These are phyloP conservation scores for Yarrowia yakushimensis DNA, from an alignment of 805 yeast species.

Conservation along the genomic window DNA sequence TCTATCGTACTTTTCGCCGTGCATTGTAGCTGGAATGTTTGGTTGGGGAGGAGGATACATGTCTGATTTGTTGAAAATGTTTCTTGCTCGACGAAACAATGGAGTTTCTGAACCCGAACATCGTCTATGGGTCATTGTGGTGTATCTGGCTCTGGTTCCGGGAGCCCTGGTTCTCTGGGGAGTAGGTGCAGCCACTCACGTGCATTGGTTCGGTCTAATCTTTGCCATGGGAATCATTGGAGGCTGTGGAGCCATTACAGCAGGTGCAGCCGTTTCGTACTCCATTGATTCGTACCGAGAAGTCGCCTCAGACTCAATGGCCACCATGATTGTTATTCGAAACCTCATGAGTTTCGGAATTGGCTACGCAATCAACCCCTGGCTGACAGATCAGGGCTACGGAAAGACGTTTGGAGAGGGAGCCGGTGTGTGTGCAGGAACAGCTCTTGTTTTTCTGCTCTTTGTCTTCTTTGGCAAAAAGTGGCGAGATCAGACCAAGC, in stretches of 20 bases:
- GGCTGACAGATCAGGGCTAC: conserved; percentile 46
- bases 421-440: not conserved
- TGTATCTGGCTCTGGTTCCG: conserved; percentile 45
- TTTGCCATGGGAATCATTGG: conserved; percentile 47
- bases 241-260: conserved; percentile 46
- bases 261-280: conserved; percentile 45
- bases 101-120: conserved; percentile 51
- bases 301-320: conserved; percentile 45
- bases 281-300: conserved; percentile 47
- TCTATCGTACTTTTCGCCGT: conserved; percentile 1
- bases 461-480: conserved; percentile 41
- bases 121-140: conserved; percentile 46
- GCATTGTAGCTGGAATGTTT: not conserved
- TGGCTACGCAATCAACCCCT: conserved; percentile 51
- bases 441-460: not conserved
- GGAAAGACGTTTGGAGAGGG: conserved; percentile 42
- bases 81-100: conserved; percentile 34
- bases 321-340: conserved; percentile 47
- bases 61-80: not conserved
- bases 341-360: conserved; percentile 49
- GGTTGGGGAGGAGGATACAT: conserved; percentile 17
- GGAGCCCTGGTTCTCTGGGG: conserved; percentile 51
- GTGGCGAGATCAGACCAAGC: conserved; percentile 29
- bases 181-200: conserved; percentile 47
- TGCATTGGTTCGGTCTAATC: conserved; percentile 49